A percentile compares a stretch with the other conserved stretches of the same genome.
Conservation (phyloP, 192 early-diverging fungal genomes). For the Gigaspora rosea region DNA sequence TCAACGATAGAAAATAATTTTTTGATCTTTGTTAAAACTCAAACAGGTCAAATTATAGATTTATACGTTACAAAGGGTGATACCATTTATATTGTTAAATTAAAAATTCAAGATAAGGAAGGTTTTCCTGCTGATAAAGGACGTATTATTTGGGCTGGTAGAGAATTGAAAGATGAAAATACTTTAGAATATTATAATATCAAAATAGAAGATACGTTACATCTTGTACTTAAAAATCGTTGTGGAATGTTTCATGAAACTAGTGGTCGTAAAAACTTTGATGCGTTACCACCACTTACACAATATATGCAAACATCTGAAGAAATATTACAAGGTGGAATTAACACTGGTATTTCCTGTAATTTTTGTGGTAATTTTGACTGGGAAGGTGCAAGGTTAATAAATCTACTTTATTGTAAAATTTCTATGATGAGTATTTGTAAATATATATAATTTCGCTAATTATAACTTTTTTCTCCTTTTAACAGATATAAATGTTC, state of each 20-base stretch:
- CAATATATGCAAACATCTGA: conserved; percentile 16
- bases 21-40: conserved; percentile 68
- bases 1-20: not conserved
- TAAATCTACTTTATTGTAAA: not conserved
- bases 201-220: conserved; percentile 68
- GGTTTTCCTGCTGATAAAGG: conserved; percentile 73
- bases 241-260: conserved; percentile 39
- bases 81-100: conserved; percentile 73
- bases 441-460: not conserved
- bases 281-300: conserved; percentile 20
- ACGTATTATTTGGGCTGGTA: conserved; percentile 73
- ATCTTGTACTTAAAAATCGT: conserved; percentile 66
- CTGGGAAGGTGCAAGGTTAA: conserved; percentile 25
- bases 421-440: too few species aligned
- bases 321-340: not conserved
- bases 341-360: conserved; percentile 17
- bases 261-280: conserved; percentile 3
- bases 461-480: not conserved
- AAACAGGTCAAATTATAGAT: conserved; percentile 90
- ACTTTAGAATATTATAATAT: conserved; percentile 73
- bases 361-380: conserved; percentile 19
- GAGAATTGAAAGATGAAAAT: conserved; percentile 71
- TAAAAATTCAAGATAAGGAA: conserved; percentile 74
- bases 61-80: conserved; percentile 71
- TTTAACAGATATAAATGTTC: conserved; percentile 12